These are phyloP conservation scores for Ilyonectria destructans DNA, from an alignment of 2,329 filamentous ascomycete species.

Conservation along the genomic window DNA sequence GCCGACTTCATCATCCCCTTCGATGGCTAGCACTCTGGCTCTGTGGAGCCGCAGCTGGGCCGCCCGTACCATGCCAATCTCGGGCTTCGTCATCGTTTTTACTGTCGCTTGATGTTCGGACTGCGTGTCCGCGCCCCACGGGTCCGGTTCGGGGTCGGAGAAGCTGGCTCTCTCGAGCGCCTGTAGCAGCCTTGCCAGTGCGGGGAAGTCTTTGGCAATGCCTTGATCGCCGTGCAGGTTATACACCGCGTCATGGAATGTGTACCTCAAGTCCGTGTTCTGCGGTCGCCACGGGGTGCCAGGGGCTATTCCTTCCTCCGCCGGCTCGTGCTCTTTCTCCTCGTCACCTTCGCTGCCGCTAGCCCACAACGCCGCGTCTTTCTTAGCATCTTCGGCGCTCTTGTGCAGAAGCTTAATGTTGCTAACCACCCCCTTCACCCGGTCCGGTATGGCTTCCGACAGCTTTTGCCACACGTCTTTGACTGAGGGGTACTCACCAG, in stretches of 20 bases:
- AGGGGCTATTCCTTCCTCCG: neutral
- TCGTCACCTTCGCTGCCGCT: neutral
- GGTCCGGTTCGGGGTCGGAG: neutral
- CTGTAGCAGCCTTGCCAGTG: neutral
- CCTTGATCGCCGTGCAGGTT: neutral
- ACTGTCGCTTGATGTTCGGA: neutral
- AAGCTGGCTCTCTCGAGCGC: neutral
- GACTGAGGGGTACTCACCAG: neutral
- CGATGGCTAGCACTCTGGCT: neutral
- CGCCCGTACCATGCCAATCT: neutral
- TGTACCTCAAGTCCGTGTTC: neutral
- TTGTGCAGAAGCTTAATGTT: neutral
- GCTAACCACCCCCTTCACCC: neutral
- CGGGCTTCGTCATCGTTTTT: neutral
- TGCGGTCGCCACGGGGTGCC: neutral
- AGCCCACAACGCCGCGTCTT: neutral
- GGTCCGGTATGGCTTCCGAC: neutral
- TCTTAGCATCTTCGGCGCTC: neutral
- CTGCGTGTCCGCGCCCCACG: neutral
- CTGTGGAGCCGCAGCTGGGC: neutral
- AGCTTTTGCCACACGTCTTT: neutral
- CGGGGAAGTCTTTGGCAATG: neutral
- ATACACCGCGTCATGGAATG: neutral
- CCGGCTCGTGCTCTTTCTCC: neutral
- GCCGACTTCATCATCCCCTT: neutral